Percentiles rank a stretch among this genome's conserved stretches.
phyloP scores from a whole-genome alignment of 345 rosid species.

The Eutrema heterophyllum region DNA sequence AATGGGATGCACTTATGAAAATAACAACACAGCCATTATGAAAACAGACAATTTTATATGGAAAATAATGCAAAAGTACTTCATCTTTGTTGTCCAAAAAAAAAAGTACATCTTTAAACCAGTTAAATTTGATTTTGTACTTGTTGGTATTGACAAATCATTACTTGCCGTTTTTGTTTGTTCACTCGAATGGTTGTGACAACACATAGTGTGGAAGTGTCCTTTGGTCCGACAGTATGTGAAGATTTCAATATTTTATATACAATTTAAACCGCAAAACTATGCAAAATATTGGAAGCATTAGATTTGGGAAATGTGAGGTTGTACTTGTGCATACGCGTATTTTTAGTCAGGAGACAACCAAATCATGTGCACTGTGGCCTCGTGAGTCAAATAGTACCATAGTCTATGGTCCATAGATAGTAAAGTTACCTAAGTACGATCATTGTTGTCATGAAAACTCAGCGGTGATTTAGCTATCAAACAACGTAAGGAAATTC shows the following conservation, averaged over 20 bases:
- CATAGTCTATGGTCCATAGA: conserved; percentile 3
- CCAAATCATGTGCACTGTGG: conserved; percentile 13
- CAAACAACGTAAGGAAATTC: neutral
- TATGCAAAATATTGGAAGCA: conserved; percentile 12
- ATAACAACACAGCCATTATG: neutral
- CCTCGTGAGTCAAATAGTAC: conserved; percentile 25
- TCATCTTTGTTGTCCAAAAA: too few relatives aligned
- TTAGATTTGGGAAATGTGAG: conserved; percentile 19
- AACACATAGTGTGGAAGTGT: conserved; percentile 9
- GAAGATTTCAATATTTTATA: neutral
- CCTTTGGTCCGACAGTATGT: conserved; percentile 1
- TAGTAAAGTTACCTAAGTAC: neutral
- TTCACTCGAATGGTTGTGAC: conserved; percentile 8
- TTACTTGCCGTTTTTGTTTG: neutral
- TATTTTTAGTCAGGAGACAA: conserved; percentile 1
- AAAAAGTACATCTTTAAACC: too few relatives aligned
- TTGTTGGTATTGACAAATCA: conserved; percentile 19
- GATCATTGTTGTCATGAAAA: neutral
- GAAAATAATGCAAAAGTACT: neutral
- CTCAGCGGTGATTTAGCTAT: neutral
- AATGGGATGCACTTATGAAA: neutral
- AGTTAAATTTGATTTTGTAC: conserved; percentile 1
- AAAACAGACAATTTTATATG: neutral
- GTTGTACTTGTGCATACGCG: neutral
- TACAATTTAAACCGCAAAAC: neutral